phyloP scores from a whole-genome alignment of 2,329 filamentous ascomycete genomes.

The Daldinia sp. region DNA sequence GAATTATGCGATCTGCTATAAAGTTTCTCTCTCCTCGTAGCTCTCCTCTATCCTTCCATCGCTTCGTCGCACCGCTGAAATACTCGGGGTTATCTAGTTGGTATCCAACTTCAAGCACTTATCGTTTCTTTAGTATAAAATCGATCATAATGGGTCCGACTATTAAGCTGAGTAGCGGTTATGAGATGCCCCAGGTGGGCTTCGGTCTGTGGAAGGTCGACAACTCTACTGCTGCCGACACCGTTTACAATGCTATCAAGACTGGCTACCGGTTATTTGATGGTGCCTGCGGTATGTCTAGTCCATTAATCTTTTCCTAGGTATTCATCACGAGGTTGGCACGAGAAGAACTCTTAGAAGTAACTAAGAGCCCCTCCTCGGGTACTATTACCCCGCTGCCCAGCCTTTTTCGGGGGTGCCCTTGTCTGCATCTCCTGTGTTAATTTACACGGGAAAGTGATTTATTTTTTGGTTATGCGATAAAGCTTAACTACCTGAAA shows the following conservation, averaged over 20 bases:
- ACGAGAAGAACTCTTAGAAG: constrained; percentile 21
- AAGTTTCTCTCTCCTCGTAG: constrained; percentile 27
- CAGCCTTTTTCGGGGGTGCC: constrained; percentile 25
- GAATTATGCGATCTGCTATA: constrained; percentile 34
- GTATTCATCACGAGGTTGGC: constrained; percentile 16
- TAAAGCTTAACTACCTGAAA: neutral
- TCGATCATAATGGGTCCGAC: constrained; percentile 53
- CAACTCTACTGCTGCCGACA: constrained; percentile 77
- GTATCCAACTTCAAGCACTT: constrained; percentile 15
- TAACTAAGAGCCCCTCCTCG: constrained; percentile 36
- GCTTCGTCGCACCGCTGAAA: constrained; percentile 27
- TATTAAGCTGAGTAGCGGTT: constrained; percentile 73
- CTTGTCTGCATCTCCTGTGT: constrained; percentile 11
- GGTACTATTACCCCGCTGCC: constrained; percentile 38
- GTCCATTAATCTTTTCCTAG: constrained; percentile 18
- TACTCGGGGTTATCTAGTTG: constrained; percentile 20
- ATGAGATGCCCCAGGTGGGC: constrained; percentile 80
- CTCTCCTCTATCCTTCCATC: constrained; percentile 30
- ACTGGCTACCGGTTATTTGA: constrained; percentile 71
- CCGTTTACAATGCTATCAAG: constrained; percentile 81
- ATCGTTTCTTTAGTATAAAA: constrained; percentile 32
- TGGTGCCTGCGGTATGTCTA: constrained; percentile 68
- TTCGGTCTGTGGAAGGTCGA: constrained; percentile 88
- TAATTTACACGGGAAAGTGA: constrained; percentile 26
- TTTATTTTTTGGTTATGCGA: neutral